Conservation (phyloP, 1,284 basidiomycete genomes). For the Boletus sp. region DNA sequence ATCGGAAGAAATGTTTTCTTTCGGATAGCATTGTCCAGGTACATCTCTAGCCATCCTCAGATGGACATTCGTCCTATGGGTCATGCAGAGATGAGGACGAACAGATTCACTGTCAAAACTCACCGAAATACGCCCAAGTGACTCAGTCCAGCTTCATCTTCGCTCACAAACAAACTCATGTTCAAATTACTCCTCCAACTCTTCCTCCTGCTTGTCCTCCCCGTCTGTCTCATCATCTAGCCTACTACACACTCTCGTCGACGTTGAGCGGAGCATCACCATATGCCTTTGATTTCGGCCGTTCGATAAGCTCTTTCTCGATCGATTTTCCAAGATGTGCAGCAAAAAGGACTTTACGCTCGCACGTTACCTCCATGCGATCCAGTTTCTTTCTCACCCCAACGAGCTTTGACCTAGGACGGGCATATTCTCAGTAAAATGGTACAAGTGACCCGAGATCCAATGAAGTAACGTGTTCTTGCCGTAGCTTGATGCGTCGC, state of each 20-base stretch:
- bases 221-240: slow-evolving; percentile 61
- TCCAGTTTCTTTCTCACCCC: slow-evolving; percentile 99
- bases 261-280: slow-evolving; percentile 98
- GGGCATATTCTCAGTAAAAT: not conserved
- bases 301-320: slow-evolving; percentile 94
- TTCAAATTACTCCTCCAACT: slow-evolving; percentile 62
- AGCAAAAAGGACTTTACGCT: slow-evolving; percentile 94
- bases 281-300: slow-evolving; percentile 96
- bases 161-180: slow-evolving; percentile 84
- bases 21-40: slow-evolving; percentile 36
- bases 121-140: slow-evolving; percentile 67
- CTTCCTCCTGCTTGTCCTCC: slow-evolving; percentile 51
- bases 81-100: slow-evolving; percentile 10
- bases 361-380: slow-evolving; percentile 89
- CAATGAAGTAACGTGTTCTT: slow-evolving; percentile 67
- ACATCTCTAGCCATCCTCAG: slow-evolving; percentile 25
- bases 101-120: slow-evolving; percentile 25
- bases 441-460: not conserved
- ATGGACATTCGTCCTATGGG: slow-evolving; percentile 18
- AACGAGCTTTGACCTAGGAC: slow-evolving; percentile 82
- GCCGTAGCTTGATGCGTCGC: slow-evolving; percentile 85
- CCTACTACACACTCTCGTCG: slow-evolving; percentile 96
- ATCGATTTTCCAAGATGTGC: slow-evolving; percentile 95
- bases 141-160: slow-evolving; percentile 62
- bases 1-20: slow-evolving; percentile 45